phyloP scores from a whole-genome alignment of 257 asterid species.

The Salvia hispanica region DNA sequence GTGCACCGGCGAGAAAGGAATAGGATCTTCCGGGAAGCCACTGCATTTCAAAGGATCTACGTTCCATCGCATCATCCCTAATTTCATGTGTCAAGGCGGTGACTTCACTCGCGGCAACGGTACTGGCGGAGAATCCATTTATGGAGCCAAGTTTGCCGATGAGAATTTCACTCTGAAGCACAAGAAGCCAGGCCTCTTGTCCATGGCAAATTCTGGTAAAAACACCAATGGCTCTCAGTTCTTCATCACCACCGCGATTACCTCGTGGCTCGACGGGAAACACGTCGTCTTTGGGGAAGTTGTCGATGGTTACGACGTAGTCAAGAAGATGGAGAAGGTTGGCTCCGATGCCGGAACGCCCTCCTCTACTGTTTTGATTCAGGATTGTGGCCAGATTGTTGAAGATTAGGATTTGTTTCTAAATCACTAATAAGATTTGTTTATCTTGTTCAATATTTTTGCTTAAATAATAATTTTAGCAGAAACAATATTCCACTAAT shows the following conservation, averaged over 20 bases:
- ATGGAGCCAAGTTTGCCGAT: slow-evolving; percentile 58
- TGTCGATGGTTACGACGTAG: slow-evolving; percentile 63
- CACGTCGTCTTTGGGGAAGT: slow-evolving; percentile 85
- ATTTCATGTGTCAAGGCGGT: slow-evolving; percentile 87
- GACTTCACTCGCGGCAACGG: slow-evolving; percentile 75
- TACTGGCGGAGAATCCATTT: slow-evolving; percentile 76
- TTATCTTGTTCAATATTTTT: too few relatives aligned
- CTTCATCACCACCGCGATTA: slow-evolving; percentile 57
- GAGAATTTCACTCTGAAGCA: slow-evolving; percentile 65
- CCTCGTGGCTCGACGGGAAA: slow-evolving; percentile 73
- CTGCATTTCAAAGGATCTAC: slow-evolving; percentile 73
- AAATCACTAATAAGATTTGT: background rate
- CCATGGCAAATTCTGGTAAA: slow-evolving; percentile 76
- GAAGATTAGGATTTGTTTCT: slow-evolving; percentile 18
- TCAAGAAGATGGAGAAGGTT: slow-evolving; percentile 60
- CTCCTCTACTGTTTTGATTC: slow-evolving; percentile 46
- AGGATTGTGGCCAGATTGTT: slow-evolving; percentile 60
- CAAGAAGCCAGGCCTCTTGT: slow-evolving; percentile 51
- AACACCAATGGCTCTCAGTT: slow-evolving; percentile 77
- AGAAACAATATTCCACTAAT: too few relatives aligned
- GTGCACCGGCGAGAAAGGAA: slow-evolving; percentile 77
- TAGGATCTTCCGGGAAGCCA: slow-evolving; percentile 58
- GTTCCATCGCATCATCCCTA: slow-evolving; percentile 71
- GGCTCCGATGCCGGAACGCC: slow-evolving; percentile 56
- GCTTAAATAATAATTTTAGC: too few relatives aligned